Conservation (phyloP, 192 early-diverging fungal species). For the Entomortierella chlamydospora region DNA sequence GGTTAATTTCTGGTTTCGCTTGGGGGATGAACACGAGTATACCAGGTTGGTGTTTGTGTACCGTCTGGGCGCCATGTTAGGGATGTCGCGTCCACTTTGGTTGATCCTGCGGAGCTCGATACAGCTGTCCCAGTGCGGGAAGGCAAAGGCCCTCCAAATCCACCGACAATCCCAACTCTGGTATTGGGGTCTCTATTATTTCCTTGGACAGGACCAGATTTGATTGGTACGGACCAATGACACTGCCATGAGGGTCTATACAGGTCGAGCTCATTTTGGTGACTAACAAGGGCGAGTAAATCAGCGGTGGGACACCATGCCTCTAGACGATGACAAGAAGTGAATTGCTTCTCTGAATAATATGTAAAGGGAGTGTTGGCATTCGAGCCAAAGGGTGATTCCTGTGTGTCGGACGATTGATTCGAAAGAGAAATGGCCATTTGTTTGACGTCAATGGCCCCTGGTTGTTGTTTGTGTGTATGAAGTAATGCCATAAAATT, state of each 20-base stretch:
- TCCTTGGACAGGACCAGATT: background rate
- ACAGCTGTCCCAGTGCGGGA: background rate
- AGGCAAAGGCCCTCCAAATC: background rate
- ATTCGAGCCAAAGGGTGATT: background rate
- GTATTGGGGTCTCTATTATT: background rate
- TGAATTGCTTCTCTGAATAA: conserved; percentile 31
- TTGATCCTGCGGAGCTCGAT: background rate
- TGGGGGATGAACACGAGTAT: background rate
- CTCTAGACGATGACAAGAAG: conserved; percentile 4
- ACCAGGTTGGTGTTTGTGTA: background rate
- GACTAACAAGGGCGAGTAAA: conserved; percentile 30
- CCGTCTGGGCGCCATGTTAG: conserved; percentile 48
- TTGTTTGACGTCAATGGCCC: too few relatives aligned
- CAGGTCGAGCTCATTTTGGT: conserved; percentile 33
- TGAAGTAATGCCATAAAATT: too few relatives aligned
- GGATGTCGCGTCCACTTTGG: conserved; percentile 17
- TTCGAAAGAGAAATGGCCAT: background rate
- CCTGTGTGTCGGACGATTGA: background rate
- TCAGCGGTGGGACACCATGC: conserved; percentile 43
- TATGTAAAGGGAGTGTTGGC: conserved; percentile 5
- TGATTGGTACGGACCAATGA: conserved; percentile 34
- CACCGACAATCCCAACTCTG: background rate
- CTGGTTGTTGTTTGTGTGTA: too few relatives aligned
- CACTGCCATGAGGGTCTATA: conserved; percentile 40
- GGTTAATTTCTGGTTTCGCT: background rate